phyloP scores from a whole-genome alignment of 2,329 filamentous ascomycete species.

The Trichoderma sp. region DNA sequence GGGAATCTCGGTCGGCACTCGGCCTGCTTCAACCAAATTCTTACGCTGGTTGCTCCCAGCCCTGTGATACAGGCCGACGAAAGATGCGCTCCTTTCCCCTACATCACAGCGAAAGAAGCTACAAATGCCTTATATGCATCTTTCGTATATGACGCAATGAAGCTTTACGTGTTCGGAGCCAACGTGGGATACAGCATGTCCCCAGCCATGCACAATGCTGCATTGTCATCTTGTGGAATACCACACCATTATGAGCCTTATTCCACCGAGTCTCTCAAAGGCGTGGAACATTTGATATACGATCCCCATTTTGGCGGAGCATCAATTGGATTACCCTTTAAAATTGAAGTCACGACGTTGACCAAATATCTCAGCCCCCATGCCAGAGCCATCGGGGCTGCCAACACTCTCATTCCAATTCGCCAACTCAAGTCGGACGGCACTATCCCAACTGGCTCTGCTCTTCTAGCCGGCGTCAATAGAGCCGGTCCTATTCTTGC shows the following conservation, averaged over 20 bases:
- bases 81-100: background rate
- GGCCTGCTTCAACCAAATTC: constrained; percentile 2
- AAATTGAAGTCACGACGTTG: constrained; percentile 4
- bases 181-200: constrained; percentile 16
- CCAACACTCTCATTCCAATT: constrained; percentile 13
- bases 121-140: constrained; percentile 10
- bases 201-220: constrained; percentile 14
- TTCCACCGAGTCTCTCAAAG: background rate
- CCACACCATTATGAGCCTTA: constrained; percentile 5
- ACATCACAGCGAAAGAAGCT: constrained; percentile 10
- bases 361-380: constrained; percentile 9
- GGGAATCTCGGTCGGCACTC: constrained; percentile 1
- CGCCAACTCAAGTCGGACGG: constrained; percentile 1
- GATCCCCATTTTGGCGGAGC: constrained; percentile 6
- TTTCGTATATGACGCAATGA: constrained; percentile 11
- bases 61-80: background rate
- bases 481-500: constrained; percentile 35
- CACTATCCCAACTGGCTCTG: constrained; percentile 61
- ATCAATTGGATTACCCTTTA: constrained; percentile 10
- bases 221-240: constrained; percentile 2
- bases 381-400: constrained; percentile 11
- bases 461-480: constrained; percentile 69
- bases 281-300: constrained; percentile 2
- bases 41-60: background rate
- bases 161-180: constrained; percentile 8